Conservation (phyloP, 169 alveolate species). For the Toxoplasma gondii region DNA sequence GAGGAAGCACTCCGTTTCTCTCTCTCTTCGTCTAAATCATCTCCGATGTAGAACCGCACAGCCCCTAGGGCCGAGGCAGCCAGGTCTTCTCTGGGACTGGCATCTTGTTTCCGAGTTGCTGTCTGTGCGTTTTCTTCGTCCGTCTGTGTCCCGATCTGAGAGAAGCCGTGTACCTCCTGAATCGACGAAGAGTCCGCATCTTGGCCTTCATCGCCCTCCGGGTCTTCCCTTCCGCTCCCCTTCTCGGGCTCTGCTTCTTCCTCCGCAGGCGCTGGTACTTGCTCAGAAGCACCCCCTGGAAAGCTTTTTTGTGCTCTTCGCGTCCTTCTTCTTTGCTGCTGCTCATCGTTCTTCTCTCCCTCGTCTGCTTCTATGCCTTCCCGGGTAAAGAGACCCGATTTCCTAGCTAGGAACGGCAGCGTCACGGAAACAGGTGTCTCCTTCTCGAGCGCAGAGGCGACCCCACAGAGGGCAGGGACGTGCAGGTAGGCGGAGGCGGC, state of each 20-base stretch:
- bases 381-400: background rate
- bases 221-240: background rate
- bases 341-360: background rate
- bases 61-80: background rate
- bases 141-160: no score
- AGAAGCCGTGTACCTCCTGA: no score
- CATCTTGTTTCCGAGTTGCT: background rate
- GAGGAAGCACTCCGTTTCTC: background rate
- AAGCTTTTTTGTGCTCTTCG: background rate
- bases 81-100: background rate
- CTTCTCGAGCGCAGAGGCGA: conserved; percentile 50
- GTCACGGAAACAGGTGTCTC: conserved; percentile 59
- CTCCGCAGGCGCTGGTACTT: background rate
- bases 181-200: no score
- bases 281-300: background rate
- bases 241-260: background rate
- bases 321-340: background rate
- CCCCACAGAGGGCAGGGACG: conserved; percentile 46
- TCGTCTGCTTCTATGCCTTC: background rate
- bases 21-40: background rate
- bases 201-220: no score
- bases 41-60: background rate
- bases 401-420: background rate
- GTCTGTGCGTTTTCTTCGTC: no score
- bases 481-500: conserved; percentile 20